A percentile compares a stretch with the other conserved stretches of the same genome.
Conservation (phyloP, 2,329 filamentous ascomycete genomes). For the Arachnomyces sp. region DNA sequence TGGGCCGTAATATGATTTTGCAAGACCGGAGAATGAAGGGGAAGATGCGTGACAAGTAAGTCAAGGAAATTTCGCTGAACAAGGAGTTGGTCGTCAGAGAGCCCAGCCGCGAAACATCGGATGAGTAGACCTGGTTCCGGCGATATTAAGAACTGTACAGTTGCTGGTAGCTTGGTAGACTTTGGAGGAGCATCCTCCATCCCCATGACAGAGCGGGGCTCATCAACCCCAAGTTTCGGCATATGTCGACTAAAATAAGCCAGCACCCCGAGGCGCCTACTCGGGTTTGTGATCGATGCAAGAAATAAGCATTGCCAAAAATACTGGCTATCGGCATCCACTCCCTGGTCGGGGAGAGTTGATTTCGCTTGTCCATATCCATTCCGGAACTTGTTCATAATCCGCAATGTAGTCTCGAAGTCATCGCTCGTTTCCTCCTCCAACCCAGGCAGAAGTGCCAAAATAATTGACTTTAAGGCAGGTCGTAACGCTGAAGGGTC, state of each 20-base stretch:
- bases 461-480: constrained; percentile 79
- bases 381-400: constrained; percentile 69
- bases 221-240: constrained; percentile 54
- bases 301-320: constrained; percentile 99
- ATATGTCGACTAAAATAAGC: constrained; percentile 75
- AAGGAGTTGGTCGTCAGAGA: constrained; percentile 77
- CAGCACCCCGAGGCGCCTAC: constrained; percentile 73
- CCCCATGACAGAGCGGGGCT: constrained; percentile 14
- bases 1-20: constrained; percentile 62
- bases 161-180: constrained; percentile 23
- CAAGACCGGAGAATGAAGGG: constrained; percentile 71
- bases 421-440: constrained; percentile 97
- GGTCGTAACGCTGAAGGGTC: constrained; percentile 66
- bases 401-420: constrained; percentile 75
- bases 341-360: constrained; percentile 33
- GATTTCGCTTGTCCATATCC: constrained; percentile 47
- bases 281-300: constrained; percentile 81
- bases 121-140: constrained; percentile 87
- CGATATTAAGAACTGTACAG: constrained; percentile 43
- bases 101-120: constrained; percentile 82
- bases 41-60: constrained; percentile 79
- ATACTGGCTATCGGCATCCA: constrained; percentile 62
- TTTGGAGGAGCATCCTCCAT: constrained; percentile 12
- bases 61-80: constrained; percentile 94
- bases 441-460: constrained; percentile 81